Conservation (phyloP, 805 yeast species). For the Cephaloascus albidus region DNA sequence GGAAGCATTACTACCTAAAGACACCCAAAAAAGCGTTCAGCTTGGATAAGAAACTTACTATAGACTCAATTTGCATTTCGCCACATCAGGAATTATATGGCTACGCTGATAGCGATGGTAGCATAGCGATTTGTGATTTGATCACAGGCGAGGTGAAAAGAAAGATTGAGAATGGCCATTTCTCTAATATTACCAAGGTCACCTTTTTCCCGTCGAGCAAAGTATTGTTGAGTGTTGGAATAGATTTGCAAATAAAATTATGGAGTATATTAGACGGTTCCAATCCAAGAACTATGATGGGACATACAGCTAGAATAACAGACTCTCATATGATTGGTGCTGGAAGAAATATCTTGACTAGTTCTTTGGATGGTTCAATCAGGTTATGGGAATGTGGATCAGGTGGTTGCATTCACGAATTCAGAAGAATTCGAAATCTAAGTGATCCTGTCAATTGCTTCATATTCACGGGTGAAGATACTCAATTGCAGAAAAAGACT, state of each 20-base stretch:
- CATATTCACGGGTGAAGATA: not conserved
- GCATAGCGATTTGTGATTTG: not conserved
- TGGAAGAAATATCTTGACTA: slow-evolving; percentile 59
- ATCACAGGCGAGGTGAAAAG: not conserved
- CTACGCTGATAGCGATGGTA: not conserved
- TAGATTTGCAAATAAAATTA: slow-evolving; percentile 49
- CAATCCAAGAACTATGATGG: slow-evolving; percentile 39
- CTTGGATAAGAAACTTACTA: slow-evolving; percentile 4
- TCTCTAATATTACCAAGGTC: slow-evolving; percentile 30
- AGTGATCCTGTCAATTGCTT: slow-evolving; percentile 9
- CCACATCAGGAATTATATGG: slow-evolving; percentile 4
- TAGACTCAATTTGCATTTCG: slow-evolving; percentile 24
- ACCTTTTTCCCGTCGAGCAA: slow-evolving; percentile 55
- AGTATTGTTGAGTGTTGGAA: slow-evolving; percentile 50
- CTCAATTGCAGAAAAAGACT: not conserved
- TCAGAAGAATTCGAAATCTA: slow-evolving; percentile 10
- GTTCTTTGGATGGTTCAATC: slow-evolving; percentile 46
- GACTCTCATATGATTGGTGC: slow-evolving; percentile 44
- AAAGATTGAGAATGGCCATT: slow-evolving; percentile 37
- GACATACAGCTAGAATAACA: slow-evolving; percentile 40
- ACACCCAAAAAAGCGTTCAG: slow-evolving; percentile 3
- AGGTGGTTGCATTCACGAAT: slow-evolving; percentile 33
- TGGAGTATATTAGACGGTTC: slow-evolving; percentile 47
- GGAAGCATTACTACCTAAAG: not conserved
- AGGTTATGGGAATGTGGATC: slow-evolving; percentile 65